Evolutionary conservation across 2,329 filamentous ascomycete genomes (phyloP), one percentile per base, ranked within the genome.

Genomic region (Lecanicillium sp.): DNA sequence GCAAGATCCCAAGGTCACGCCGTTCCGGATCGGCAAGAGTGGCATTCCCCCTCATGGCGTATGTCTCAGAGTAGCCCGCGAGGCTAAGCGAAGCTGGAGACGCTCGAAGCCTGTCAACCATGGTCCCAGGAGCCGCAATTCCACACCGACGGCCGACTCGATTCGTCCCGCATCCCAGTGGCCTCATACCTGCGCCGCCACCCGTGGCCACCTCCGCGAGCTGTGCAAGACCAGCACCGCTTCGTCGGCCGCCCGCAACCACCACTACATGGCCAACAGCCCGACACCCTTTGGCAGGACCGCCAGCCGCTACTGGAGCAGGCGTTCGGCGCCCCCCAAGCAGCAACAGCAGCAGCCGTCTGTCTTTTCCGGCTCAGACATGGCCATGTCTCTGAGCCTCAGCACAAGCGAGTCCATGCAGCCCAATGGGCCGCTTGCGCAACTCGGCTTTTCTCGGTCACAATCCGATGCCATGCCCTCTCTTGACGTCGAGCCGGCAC

Each of bases 381-480:
- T 86, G 72, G 72, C 75, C 35, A 66, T 84, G 57, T 85, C 82
- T 10, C 68, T 86, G 44, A 71, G 74, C 2, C 66, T 83, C 24
- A 82, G 78, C 64, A 84, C 81, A 1, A 74, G 81, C 2, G 78
- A 83, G 35, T 74, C 74, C 2, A 85, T 86, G 82, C 77, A 83
- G 55, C 76, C 74, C 0, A 67, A 77, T 45, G 81, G 79, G 3
- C 78, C 80, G 9, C 58, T 86, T 47, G 80, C 81, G 2, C 77
- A 78, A 55, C 69, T 84, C 35, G 74, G 77, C n/a, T 67, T 66
- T 46, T 75, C 74, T 14, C 55, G 54, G 29, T 46, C 56, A 12
- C 59, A 58, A 17, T 20, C 30, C 8, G 19, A 35, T 2, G 24
- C 54, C 53, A 7, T 55, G 49, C 56, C 55, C 24, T 54, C 56